A percentile compares a stretch with the other conserved stretches of the same genome.
Conservation (phyloP, 2,329 filamentous ascomycete species). For the Epichloe elymi region DNA sequence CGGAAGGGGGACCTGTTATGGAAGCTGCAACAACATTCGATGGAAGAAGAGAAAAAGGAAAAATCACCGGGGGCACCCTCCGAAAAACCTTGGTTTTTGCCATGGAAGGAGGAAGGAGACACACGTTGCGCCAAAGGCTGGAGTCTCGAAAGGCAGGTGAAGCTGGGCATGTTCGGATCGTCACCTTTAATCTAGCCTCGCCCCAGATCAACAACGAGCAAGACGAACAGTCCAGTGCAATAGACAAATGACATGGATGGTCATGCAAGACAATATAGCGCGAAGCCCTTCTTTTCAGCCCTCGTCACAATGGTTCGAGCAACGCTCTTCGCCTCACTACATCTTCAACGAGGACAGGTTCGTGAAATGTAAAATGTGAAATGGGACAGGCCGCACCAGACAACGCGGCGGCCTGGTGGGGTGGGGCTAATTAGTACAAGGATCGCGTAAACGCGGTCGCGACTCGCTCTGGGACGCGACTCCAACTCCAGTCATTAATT, state of each 20-base stretch:
- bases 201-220: background rate
- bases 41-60: background rate
- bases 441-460: constrained; percentile 1
- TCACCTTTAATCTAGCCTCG: background rate
- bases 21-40: background rate
- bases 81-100: background rate
- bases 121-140: background rate
- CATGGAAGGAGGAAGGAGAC: constrained; percentile 1
- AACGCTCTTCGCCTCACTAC: no score
- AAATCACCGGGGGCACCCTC: background rate
- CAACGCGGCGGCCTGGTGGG: no score
- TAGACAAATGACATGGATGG: no score
- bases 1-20: background rate
- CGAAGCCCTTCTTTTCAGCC: background rate
- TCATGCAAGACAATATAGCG: no score
- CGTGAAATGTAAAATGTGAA: no score
- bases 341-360: background rate
- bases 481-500: background rate
- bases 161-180: background rate
- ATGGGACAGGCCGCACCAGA: no score
- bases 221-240: background rate
- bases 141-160: background rate
- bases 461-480: constrained; percentile 3
- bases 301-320: background rate
- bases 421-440: background rate